Conservation (phyloP, 2,329 filamentous ascomycete genomes). For the Mollisiaceae sp. region DNA sequence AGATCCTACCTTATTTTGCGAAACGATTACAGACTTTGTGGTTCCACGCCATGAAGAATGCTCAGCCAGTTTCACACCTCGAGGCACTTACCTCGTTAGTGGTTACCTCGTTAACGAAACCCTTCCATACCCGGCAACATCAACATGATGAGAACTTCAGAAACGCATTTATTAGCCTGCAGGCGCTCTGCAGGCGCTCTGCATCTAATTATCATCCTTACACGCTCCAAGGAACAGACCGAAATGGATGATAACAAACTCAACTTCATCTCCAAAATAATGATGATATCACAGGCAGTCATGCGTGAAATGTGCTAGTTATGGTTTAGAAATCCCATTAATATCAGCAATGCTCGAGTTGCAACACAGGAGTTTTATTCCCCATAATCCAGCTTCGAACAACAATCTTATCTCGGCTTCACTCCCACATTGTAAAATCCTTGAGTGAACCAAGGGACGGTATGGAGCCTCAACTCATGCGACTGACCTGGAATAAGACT, state of each 20-base stretch:
- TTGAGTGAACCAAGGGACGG: conserved; percentile 32
- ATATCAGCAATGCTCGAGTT: not conserved
- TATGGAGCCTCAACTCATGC: conserved; percentile 31
- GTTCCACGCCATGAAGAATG: no score
- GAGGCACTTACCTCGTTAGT: no score
- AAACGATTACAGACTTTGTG: no score
- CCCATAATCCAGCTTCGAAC: not conserved
- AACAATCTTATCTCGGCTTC: conserved; percentile 17
- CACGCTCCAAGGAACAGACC: not conserved
- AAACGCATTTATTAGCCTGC: not conserved
- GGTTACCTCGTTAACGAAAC: no score
- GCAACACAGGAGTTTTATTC: not conserved
- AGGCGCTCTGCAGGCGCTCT: not conserved
- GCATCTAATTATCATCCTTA: not conserved
- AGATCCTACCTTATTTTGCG: no score
- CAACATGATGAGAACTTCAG: not conserved
- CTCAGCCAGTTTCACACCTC: no score
- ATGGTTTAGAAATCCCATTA: not conserved
- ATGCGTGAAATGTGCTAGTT: no score
- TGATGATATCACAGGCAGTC: not conserved
- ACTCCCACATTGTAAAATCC: conserved; percentile 31
- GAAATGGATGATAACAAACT: not conserved
- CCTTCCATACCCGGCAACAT: not conserved
- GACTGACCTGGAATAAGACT: conserved; percentile 30
- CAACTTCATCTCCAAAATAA: not conserved